Evolutionary conservation across 306 rosid species (phyloP).

Genomic region (Quercus agrifolia): DNA sequence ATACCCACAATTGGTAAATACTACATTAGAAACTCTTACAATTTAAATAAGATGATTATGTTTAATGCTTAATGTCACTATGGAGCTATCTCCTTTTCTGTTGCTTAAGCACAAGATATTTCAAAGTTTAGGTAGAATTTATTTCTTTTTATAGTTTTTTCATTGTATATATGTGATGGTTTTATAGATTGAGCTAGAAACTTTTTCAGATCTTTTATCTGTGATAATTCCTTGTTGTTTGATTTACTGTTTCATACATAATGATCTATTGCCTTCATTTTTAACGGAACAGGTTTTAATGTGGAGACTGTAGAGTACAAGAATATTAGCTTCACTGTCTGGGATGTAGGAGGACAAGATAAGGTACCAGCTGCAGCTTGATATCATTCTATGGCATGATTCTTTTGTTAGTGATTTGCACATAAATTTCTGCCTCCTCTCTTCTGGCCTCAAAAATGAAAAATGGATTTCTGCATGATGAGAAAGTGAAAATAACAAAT

Average conservation of each 20-base stretch:
- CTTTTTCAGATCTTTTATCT: not conserved
- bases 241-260: not conserved
- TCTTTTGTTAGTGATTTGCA: too few species aligned
- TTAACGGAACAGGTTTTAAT: constrained; percentile 44
- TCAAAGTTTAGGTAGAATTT: not conserved
- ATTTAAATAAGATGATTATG: not conserved
- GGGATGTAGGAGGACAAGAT: constrained; percentile 60
- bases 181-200: not conserved
- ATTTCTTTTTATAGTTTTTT: not conserved
- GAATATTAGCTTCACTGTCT: constrained; percentile 35
- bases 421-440: too few species aligned
- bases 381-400: not conserved
- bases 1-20: constrained; percentile 41
- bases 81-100: not conserved
- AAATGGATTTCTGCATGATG: not conserved
- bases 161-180: not conserved
- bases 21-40: not conserved
- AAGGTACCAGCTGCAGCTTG: constrained; percentile 27
- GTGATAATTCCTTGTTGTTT: not conserved
- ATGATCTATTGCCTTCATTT: not conserved
- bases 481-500: too few species aligned
- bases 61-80: not conserved
- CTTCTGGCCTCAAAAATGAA: not conserved
- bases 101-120: not conserved
- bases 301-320: constrained; percentile 45